phyloP scores from a whole-genome alignment of 345 rosid genomes.

The Citrus inodora region DNA sequence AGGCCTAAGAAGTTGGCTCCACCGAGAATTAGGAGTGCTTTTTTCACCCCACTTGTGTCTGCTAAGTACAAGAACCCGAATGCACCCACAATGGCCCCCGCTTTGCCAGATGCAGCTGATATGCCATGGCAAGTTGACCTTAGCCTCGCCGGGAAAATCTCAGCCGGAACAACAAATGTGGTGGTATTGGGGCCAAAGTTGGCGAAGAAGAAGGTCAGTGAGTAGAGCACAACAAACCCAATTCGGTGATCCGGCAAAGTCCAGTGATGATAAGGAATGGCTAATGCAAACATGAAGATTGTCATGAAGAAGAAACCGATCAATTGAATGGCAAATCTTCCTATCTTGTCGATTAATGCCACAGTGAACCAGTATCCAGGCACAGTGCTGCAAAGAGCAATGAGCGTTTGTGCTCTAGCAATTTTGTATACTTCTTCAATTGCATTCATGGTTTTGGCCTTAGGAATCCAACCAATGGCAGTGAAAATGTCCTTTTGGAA shows the following conservation, averaged over 20 bases:
- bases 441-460: constrained; percentile 65
- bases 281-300: constrained; percentile 49
- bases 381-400: constrained; percentile 72
- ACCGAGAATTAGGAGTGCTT: constrained; percentile 36
- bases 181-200: constrained; percentile 89
- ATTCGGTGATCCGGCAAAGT: constrained; percentile 38
- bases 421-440: constrained; percentile 57
- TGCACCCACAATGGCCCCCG: constrained; percentile 70
- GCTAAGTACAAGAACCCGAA: constrained; percentile 59
- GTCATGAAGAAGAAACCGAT: constrained; percentile 67
- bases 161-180: constrained; percentile 72
- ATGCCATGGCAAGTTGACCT: constrained; percentile 84
- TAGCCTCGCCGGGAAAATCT: constrained; percentile 75
- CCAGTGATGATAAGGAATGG: constrained; percentile 77
- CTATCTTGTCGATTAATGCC: constrained; percentile 37
- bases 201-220: constrained; percentile 68
- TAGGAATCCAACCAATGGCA: constrained; percentile 72
- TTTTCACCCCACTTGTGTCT: constrained; percentile 40
- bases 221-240: constrained; percentile 57
- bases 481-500: constrained; percentile 75
- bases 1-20: constrained; percentile 41
- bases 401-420: constrained; percentile 56
- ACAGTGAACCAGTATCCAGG: constrained; percentile 71
- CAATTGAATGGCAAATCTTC: constrained; percentile 50
- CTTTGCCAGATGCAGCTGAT: constrained; percentile 66